Evolutionary conservation across 306 rosid genomes (phyloP).

Genomic region (Citrullus mucosospermus): DNA sequence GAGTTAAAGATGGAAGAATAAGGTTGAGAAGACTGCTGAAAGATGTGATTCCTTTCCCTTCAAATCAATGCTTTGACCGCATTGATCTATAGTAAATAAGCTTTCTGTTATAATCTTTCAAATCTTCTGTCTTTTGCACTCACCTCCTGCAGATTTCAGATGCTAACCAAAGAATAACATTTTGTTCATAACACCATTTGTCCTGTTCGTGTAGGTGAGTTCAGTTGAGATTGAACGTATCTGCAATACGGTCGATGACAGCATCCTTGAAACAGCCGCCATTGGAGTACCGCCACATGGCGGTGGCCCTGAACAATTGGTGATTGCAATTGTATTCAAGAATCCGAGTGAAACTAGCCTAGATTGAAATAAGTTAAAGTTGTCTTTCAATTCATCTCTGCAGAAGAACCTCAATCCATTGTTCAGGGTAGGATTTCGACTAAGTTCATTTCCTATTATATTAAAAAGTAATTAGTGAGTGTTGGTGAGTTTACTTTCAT

Average conservation of each 20-base stretch:
- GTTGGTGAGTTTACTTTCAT: neutral
- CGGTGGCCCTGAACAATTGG: conserved; percentile 88
- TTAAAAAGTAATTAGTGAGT: neutral
- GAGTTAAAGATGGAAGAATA: no score
- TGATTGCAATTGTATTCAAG: conserved; percentile 58
- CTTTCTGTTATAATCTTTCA: neutral
- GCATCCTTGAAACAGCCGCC: conserved; percentile 81
- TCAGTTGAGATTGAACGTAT: conserved; percentile 89
- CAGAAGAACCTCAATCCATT: conserved; percentile 82
- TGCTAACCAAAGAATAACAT: neutral
- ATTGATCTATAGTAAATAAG: no score
- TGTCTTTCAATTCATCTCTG: conserved; percentile 66
- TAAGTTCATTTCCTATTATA: neutral
- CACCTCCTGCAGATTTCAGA: neutral
- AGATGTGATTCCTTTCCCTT: no score
- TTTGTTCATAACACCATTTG: neutral
- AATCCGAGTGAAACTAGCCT: conserved; percentile 15
- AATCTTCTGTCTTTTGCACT: neutral
- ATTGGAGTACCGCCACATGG: conserved; percentile 64
- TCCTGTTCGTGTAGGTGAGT: conserved; percentile 51
- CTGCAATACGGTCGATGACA: conserved; percentile 54
- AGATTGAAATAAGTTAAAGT: conserved; percentile 36
- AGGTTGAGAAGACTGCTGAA: no score
- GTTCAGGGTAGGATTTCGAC: conserved; percentile 49
- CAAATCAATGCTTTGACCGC: no score